These are phyloP conservation scores for Rhodomyrtus psidioides DNA, from an alignment of 441 rosid species.

Conservation along the genomic window DNA sequence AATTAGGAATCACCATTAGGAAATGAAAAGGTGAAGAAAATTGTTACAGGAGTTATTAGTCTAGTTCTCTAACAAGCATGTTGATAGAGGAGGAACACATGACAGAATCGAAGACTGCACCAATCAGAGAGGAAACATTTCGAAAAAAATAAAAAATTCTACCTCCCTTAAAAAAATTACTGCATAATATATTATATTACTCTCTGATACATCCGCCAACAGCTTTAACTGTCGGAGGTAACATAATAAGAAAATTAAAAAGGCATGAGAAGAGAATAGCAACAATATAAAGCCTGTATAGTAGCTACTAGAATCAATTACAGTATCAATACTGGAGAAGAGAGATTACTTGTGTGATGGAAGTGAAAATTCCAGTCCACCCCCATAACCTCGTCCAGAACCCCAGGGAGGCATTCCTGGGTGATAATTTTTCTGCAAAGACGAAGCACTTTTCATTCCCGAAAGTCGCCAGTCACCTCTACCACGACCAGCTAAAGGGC, in stretches of 20 bases:
- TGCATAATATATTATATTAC: neutral
- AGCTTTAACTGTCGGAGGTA: neutral
- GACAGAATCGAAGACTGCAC: neutral
- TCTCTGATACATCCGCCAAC: neutral
- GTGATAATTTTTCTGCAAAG: constrained; percentile 69
- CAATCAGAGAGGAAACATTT: neutral
- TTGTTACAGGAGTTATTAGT: neutral
- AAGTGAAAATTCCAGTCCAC: constrained; percentile 84
- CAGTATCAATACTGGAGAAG: neutral
- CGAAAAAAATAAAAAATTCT: neutral
- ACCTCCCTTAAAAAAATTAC: neutral
- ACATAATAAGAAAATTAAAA: neutral
- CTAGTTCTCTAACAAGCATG: neutral
- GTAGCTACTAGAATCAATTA: neutral
- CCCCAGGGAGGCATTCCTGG: constrained; percentile 59
- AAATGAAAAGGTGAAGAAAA: neutral
- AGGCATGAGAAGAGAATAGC: neutral
- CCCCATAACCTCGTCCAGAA: constrained; percentile 68
- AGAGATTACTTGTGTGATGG: constrained; percentile 90
- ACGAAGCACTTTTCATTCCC: constrained; percentile 58
- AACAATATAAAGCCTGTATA: neutral
- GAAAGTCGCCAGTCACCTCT: constrained; percentile 94
- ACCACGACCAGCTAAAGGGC: constrained; percentile 71
- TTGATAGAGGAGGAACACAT: neutral
- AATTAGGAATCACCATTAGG: neutral